Evolutionary conservation across 1,284 basidiomycete genomes (phyloP), one percentile per base, ranked within the genome.

Genomic region (Tilletia indica): DNA sequence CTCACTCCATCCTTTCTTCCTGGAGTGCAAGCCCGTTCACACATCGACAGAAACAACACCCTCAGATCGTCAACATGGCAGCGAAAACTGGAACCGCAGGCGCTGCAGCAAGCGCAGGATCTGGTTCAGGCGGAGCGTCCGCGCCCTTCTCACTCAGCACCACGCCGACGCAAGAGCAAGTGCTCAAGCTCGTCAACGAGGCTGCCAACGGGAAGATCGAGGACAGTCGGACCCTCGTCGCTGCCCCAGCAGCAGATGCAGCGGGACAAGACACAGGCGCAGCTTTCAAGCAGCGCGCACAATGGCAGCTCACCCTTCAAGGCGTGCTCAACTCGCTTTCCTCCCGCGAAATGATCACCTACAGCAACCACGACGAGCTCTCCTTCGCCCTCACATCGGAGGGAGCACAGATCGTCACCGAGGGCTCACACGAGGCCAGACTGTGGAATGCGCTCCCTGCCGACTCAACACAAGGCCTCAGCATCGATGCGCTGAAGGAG

Each of bases 231-330:
- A 64, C 34, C 8, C 68, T 71, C 14, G 74, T 80, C 42, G 73
- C 78, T 2, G 77, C 77, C 25, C 58, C 69, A 47, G 67, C 70
- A 45, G 49, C 70, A 16, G 54, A 66, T 16, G 9, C 56, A 38
- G 64, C 31, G 31, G 49, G 68, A 16, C 47, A 66, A 3, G 9
- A 51, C 36, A 58, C 31, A 31, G 70, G 45, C 16, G 71, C 49
- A 42, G 19, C 39, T 31, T 78, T 79, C 76, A 80, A 77, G 72
- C 75, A 77, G 70, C 74, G 81, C 5, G 79, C 81, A 34, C 70
- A 73, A 72, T 83, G 82, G 82, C 82, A 83, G 75, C 74, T 83
- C 19, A 72, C 71, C 36, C 78, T 83, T 16, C 79, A 78, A 25
- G 80, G 80, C 45, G 73, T 79, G 11, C 77, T 83, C 73, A 80